Percentiles rank a stretch among this genome's conserved stretches.
Evolutionary conservation across 1,284 basidiomycete genomes (phyloP).

Genomic region (Ganoderma lingzhi): DNA sequence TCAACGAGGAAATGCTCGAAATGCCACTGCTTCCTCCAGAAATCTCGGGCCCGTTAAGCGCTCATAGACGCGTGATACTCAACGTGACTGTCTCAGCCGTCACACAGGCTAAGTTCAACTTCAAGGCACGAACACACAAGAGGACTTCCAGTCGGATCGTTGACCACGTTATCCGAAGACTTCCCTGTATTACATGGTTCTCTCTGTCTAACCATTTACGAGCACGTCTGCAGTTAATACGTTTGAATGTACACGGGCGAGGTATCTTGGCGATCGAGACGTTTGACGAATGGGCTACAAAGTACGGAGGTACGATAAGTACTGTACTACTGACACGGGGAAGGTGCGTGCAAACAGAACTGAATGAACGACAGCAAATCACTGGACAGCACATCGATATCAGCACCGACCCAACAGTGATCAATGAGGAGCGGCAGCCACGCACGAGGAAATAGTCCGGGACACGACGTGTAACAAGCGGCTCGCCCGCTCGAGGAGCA

Average conservation of each 20-base stretch:
- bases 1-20: not conserved
- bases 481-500: conserved; percentile 97
- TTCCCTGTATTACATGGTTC: conserved; percentile 28
- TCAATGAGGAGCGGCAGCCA: not conserved
- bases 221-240: conserved; percentile 29
- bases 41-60: conserved; percentile 1
- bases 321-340: conserved; percentile 27
- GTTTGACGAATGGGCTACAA: conserved; percentile 30
- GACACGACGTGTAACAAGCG: conserved; percentile 96
- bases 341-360: conserved; percentile 14
- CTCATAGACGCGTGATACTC: not conserved
- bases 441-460: conserved; percentile 96
- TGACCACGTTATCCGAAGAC: not conserved
- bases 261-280: conserved; percentile 30
- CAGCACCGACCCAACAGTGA: conserved; percentile 8
- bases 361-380: conserved; percentile 30
- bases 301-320: conserved; percentile 32
- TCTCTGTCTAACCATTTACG: conserved; percentile 31
- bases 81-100: not conserved
- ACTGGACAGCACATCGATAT: conserved; percentile 27
- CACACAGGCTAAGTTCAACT: not conserved
- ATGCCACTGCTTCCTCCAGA: not conserved
- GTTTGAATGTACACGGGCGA: conserved; percentile 29
- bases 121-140: not conserved
- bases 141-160: not conserved